A percentile compares a stretch with the other conserved stretches of the same genome.
phyloP scores from a whole-genome alignment of 768 basidiomycete genomes.

The Kwoniella botswanensis region DNA sequence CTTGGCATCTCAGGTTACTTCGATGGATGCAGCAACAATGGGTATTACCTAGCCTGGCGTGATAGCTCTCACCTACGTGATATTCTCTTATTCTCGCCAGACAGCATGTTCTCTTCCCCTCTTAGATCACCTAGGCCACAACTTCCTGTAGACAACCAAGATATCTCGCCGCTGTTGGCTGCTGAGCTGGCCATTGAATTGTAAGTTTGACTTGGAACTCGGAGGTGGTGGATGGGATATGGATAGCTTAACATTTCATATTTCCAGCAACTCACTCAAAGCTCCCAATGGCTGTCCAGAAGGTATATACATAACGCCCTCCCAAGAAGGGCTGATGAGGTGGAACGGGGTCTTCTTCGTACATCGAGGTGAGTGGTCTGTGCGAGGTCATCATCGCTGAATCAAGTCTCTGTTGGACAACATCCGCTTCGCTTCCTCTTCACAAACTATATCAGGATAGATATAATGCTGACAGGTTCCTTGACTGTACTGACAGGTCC shows the following conservation, averaged over 20 bases:
- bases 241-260: background rate
- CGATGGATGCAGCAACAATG: background rate
- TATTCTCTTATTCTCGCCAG: too few relatives aligned
- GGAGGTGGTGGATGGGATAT: too few relatives aligned
- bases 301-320: constrained; percentile 50
- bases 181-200: constrained; percentile 36
- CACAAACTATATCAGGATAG: too few relatives aligned
- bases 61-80: too few relatives aligned
- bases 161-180: constrained; percentile 29
- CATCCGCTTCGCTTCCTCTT: too few relatives aligned
- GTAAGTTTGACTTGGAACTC: constrained; percentile 21
- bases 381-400: background rate
- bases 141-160: background rate
- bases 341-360: constrained; percentile 53
- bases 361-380: constrained; percentile 37
- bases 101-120: constrained; percentile 23
- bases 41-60: background rate
- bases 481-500: constrained; percentile 34
- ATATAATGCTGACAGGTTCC: background rate
- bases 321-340: constrained; percentile 23
- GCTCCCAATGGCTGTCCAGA: constrained; percentile 36
- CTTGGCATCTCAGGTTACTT: background rate
- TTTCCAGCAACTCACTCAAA: constrained; percentile 36
- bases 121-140: constrained; percentile 9
- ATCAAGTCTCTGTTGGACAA: background rate